These are phyloP conservation scores for Stentor roeselii DNA, from an alignment of 73 alveolate species.

Conservation along the genomic window DNA sequence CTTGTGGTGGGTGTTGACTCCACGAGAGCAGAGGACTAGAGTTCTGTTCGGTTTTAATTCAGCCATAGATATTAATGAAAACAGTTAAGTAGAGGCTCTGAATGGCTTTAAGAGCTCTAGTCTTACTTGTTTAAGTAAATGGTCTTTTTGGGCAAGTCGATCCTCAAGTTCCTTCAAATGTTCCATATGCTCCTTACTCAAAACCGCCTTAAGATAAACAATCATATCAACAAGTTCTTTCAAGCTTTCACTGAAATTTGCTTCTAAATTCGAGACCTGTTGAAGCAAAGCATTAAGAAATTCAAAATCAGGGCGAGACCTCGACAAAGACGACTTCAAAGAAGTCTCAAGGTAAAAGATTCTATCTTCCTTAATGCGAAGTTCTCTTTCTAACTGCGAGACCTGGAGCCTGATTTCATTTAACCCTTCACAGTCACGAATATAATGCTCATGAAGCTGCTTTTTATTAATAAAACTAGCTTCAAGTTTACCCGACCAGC, in stretches of 20 bases:
- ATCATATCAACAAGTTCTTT: neutral
- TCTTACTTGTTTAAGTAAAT: no score
- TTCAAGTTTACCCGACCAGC: neutral
- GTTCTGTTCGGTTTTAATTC: slow-evolving; percentile 50
- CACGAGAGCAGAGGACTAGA: slow-evolving; percentile 85
- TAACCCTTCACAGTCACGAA: neutral
- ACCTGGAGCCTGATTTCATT: neutral
- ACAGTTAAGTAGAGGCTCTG: no score
- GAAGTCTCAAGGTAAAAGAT: neutral
- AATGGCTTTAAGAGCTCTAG: no score
- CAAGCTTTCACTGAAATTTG: neutral
- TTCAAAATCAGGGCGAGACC: neutral
- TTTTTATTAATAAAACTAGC: no score
- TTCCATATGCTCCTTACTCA: neutral
- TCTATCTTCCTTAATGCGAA: neutral
- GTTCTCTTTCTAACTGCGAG: neutral
- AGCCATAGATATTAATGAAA: no score
- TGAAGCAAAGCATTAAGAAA: neutral
- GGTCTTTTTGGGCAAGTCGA: no score
- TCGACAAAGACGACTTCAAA: neutral
- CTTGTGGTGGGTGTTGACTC: slow-evolving; percentile 77
- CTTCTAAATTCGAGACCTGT: neutral
- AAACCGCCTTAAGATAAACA: neutral
- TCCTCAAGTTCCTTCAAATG: no score
- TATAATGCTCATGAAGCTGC: neutral